phyloP scores from a whole-genome alignment of 148 eudicot genomes.

The Rheum nobile region DNA sequence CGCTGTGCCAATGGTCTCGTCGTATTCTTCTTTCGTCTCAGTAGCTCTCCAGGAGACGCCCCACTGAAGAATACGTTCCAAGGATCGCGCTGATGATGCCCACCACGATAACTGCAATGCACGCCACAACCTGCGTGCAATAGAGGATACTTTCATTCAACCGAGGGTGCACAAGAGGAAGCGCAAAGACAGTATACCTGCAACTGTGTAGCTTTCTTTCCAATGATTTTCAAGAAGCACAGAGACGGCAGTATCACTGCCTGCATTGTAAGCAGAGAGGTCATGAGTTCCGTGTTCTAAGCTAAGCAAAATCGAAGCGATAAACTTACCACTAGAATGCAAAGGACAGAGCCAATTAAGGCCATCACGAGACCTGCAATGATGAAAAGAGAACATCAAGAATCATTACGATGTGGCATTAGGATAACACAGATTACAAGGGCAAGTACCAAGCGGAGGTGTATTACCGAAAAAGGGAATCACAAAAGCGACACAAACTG shows the following conservation, averaged over 20 bases:
- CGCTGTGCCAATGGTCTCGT: no score
- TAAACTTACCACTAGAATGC: slow-evolving; percentile 54
- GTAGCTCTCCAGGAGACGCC: slow-evolving; percentile 2
- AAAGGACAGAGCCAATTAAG: slow-evolving; percentile 56
- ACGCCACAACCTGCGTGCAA: slow-evolving; percentile 29
- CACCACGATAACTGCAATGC: slow-evolving; percentile 30
- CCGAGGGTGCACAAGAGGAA: no score
- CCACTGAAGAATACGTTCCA: slow-evolving; percentile 56
- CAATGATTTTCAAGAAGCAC: slow-evolving; percentile 50
- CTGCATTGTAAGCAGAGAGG: slow-evolving; percentile 19
- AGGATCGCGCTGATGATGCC: slow-evolving; percentile 46
- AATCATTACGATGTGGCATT: not conserved
- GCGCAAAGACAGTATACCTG: slow-evolving; percentile 30
- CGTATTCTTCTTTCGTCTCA: not conserved
- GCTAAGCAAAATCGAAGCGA: not conserved
- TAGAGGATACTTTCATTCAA: not conserved
- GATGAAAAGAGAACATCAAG: not conserved
- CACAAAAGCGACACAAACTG: slow-evolving; percentile 53
- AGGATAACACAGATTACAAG: not conserved
- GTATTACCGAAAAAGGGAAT: slow-evolving; percentile 58
- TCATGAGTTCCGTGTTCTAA: not conserved
- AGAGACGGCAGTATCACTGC: slow-evolving; percentile 63
- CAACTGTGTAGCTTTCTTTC: slow-evolving; percentile 44
- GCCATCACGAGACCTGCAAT: slow-evolving; percentile 73
- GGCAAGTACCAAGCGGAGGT: not conserved